A percentile compares a stretch with the other conserved stretches of the same genome.
Evolutionary conservation across 768 basidiomycete species (phyloP).

Genomic region (Boletus subparvulus): DNA sequence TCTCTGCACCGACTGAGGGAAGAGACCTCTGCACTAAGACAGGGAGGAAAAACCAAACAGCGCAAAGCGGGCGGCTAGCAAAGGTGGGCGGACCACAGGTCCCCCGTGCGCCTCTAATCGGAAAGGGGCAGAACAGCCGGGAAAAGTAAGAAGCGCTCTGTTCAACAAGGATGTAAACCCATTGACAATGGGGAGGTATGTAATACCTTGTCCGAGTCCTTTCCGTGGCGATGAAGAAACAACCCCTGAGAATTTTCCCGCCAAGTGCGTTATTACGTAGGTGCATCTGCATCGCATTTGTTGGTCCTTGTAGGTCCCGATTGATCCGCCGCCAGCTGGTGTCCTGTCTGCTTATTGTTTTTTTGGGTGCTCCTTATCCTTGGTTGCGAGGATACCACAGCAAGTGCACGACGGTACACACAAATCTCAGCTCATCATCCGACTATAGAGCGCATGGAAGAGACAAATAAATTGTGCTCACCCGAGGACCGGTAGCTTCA

Average conservation of each 20-base stretch:
- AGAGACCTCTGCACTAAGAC: no score
- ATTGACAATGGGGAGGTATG: not conserved
- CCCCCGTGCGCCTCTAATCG: no score
- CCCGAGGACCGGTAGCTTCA: no score
- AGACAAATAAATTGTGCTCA: conserved; percentile 14
- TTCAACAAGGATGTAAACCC: no score
- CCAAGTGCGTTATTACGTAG: not conserved
- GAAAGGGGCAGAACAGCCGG: no score
- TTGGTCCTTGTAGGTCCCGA: conserved; percentile 16
- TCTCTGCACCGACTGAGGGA: no score
- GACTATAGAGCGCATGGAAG: not conserved
- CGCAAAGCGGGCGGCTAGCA: no score
- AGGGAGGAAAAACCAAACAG: no score
- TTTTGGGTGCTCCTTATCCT: conserved; percentile 9
- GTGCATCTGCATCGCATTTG: not conserved
- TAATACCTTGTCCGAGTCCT: no score
- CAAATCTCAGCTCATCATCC: not conserved
- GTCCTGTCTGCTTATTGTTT: conserved; percentile 13
- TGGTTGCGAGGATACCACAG: conserved; percentile 13
- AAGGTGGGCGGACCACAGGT: no score
- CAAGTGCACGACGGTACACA: not conserved
- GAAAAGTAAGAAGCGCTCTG: no score
- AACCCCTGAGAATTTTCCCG: not conserved
- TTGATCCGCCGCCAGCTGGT: not conserved
- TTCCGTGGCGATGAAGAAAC: not conserved